A percentile compares a stretch with the other conserved stretches of the same genome.
Evolutionary conservation across 108 stramenopile genomes (phyloP).

Genomic region (Skeletonema grethae): DNA sequence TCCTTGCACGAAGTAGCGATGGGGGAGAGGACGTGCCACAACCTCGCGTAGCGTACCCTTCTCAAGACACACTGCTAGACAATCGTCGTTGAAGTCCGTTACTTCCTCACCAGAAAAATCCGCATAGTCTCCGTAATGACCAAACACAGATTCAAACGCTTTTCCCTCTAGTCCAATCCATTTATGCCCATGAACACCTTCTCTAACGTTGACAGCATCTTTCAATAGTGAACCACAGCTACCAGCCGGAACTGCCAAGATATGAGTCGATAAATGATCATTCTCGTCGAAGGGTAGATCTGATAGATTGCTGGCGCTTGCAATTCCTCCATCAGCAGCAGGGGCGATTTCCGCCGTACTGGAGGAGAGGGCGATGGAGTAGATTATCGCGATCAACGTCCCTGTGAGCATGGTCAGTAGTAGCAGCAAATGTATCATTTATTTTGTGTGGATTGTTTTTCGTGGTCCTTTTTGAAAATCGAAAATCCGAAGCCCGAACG

Average conservation of each 20-base stretch:
- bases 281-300: slow-evolving; percentile 54
- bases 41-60: slow-evolving; percentile 29
- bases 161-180: slow-evolving; percentile 14
- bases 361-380: too few relatives aligned
- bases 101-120: not conserved
- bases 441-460: too few relatives aligned
- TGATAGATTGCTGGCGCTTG: slow-evolving; percentile 1
- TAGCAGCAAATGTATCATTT: too few relatives aligned
- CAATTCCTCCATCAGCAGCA: too few relatives aligned
- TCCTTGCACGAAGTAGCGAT: slow-evolving; percentile 31
- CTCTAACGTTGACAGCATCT: too few relatives aligned
- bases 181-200: not conserved
- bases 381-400: too few relatives aligned
- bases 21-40: slow-evolving; percentile 36
- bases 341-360: too few relatives aligned
- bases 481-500: too few relatives aligned
- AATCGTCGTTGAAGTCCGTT: slow-evolving; percentile 8
- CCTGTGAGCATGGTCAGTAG: too few relatives aligned
- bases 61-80: slow-evolving; percentile 53
- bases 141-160: slow-evolving; percentile 14
- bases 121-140: too few relatives aligned
- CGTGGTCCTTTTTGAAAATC: too few relatives aligned
- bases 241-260: slow-evolving; percentile 45
- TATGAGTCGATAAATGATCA: slow-evolving; percentile 38
- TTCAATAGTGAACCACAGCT: slow-evolving; percentile 31